Evolutionary conservation across 257 asterid genomes (phyloP), one percentile per base, ranked within the genome.

Genomic region (Orobanche coerulescens): DNA sequence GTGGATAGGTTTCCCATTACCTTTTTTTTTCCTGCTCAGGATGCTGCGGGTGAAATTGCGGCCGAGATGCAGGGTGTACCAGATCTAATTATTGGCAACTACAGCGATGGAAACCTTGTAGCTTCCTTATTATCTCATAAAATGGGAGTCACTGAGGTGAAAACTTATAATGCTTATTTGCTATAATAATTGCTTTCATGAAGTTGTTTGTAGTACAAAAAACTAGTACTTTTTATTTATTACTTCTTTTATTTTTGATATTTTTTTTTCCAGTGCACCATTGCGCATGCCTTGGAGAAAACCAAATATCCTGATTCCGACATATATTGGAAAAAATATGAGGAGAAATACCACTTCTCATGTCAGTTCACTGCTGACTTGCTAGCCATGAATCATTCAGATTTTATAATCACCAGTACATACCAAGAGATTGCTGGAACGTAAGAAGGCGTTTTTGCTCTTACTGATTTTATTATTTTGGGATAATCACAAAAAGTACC

Each of bases 361-460:
- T 74, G 94, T 69, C 99, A 93, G 70, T 93, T 93, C 81, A 93
- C 99, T 4, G 99, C 99, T 24, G 99, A 93, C 72, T 72, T 93
- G 59, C 81, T 93, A 25, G 91, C 99, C 73, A 93, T 93, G 99
- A 89, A 93, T 58, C 71, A 80, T 71, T 89, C 99, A 12, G 99
- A 93, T 71, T 93, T 93, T 36, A 93, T 93, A 52, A 86, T 93
- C 76, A 90, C 99, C 62, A 89, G 99, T 64, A 93, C 99, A 15
- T 93, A 86, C 83, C 99, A 93, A 74, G 97, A 89, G 80, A 93
- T 93, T 67, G 97, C 99, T 1, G 99, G 99, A 67, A 89, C 97
- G 99, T 89, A 79, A 78, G 99, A 68, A 28, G 49, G 6, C 28
- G 4, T 50, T 4, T 48, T 60, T 62, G 14, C 54, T 53, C 40